A percentile compares a stretch with the other conserved stretches of the same genome.
phyloP scores from a whole-genome alignment of 169 alveolate species.

The Amoebophrya sp. region DNA sequence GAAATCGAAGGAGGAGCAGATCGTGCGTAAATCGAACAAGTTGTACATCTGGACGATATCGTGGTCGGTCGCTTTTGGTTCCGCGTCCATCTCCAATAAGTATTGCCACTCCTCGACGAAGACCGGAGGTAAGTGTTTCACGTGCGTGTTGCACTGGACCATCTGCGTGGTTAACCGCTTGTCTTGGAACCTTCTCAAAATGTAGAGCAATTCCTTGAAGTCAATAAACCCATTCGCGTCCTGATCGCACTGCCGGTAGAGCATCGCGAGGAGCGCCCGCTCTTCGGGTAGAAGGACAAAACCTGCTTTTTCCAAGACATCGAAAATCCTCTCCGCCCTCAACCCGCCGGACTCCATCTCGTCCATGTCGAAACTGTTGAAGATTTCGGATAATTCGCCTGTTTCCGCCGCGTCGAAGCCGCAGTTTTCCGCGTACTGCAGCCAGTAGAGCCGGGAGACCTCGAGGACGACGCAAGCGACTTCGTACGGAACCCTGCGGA shows the following conservation, averaged over 20 bases:
- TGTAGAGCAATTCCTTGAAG: not conserved
- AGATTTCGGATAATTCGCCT: not conserved
- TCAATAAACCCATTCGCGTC: not conserved
- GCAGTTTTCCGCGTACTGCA: not conserved
- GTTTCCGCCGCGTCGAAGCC: slow-evolving; percentile 12
- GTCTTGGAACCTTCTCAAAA: not conserved
- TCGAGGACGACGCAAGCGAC: not conserved
- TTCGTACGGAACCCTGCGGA: not conserved
- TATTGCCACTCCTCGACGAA: not conserved
- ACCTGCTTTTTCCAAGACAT: not conserved
- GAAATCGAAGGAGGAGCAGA: not conserved
- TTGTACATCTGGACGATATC: not conserved
- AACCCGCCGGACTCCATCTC: not conserved
- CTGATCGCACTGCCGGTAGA: not conserved
- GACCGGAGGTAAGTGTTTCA: not conserved
- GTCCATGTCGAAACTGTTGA: not conserved
- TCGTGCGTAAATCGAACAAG: not conserved
- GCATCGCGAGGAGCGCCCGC: not conserved
- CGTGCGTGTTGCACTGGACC: not conserved
- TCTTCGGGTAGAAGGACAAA: not conserved
- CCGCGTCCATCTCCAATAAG: not conserved
- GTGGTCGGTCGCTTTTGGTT: not conserved
- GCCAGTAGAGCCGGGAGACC: not conserved
- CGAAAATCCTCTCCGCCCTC: not conserved
- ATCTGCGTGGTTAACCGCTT: not conserved